Percentiles rank a stretch among this genome's conserved stretches.
Evolutionary conservation across 768 basidiomycete species (phyloP).

Genomic region (Atractiella rhizophila): DNA sequence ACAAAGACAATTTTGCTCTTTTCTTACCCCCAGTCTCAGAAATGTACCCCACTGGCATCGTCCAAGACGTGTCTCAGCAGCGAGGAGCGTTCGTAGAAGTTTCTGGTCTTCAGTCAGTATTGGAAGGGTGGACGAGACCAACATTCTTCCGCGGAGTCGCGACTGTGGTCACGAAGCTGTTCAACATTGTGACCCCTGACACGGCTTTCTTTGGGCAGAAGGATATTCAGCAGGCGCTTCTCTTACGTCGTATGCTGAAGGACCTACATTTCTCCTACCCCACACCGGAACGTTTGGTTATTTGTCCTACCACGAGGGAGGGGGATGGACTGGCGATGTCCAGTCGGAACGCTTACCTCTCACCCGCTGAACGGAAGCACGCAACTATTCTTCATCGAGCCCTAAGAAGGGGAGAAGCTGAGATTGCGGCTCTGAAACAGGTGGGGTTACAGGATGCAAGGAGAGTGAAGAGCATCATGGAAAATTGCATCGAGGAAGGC

Average conservation of each 20-base stretch:
- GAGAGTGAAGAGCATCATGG: slow-evolving; percentile 15
- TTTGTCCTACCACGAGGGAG: slow-evolving; percentile 55
- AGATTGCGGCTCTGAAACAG: slow-evolving; percentile 26
- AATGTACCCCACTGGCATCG: slow-evolving; percentile 83
- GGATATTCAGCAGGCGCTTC: slow-evolving; percentile 83
- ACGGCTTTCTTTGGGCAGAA: slow-evolving; percentile 56
- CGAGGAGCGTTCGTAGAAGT: slow-evolving; percentile 78
- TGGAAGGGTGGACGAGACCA: slow-evolving; percentile 72
- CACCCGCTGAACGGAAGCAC: slow-evolving; percentile 33
- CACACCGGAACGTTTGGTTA: slow-evolving; percentile 39
- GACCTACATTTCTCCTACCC: slow-evolving; percentile 70
- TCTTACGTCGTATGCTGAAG: slow-evolving; percentile 47
- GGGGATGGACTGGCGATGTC: slow-evolving; percentile 54
- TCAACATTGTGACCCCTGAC: slow-evolving; percentile 39
- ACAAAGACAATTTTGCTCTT: slow-evolving; percentile 33
- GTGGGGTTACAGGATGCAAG: slow-evolving; percentile 17
- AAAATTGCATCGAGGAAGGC: not conserved
- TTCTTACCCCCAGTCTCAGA: slow-evolving; percentile 55
- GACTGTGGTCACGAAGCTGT: slow-evolving; percentile 80
- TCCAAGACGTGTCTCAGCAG: slow-evolving; percentile 45
- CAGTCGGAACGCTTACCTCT: slow-evolving; percentile 68
- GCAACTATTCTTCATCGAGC: slow-evolving; percentile 49
- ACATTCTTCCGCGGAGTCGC: slow-evolving; percentile 88
- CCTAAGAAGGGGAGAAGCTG: slow-evolving; percentile 31
- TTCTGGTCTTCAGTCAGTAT: slow-evolving; percentile 65